These are phyloP conservation scores for Ceratocystis smalleyi DNA, from an alignment of 2,329 filamentous ascomycete genomes.

Conservation along the genomic window DNA sequence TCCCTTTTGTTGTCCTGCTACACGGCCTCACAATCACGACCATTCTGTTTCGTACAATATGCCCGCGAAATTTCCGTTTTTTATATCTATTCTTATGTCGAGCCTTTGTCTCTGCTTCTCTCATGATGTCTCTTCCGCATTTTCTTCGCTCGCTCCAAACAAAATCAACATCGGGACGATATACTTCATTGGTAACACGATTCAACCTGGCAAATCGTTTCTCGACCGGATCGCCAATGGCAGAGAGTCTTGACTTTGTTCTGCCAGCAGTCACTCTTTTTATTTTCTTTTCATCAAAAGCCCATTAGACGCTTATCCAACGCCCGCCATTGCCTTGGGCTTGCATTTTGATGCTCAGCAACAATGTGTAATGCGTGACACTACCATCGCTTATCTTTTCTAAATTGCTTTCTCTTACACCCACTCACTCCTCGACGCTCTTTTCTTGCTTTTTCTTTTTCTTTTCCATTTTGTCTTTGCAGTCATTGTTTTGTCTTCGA, in stretches of 20 bases:
- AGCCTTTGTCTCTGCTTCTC: background rate
- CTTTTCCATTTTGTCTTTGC: constrained; percentile 3
- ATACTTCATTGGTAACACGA: background rate
- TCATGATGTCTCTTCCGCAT: background rate
- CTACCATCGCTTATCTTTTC: background rate
- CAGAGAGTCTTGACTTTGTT: background rate
- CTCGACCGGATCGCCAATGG: too few species aligned
- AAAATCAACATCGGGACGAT: background rate
- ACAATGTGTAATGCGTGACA: background rate
- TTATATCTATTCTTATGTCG: background rate
- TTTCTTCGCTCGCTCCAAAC: background rate
- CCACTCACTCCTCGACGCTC: background rate
- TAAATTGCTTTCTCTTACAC: background rate
- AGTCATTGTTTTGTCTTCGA: background rate
- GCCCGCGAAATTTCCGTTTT: background rate
- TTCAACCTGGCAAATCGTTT: background rate
- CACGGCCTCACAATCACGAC: background rate
- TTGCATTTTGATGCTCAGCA: constrained; percentile 13
- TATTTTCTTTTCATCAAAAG: background rate
- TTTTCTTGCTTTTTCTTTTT: background rate
- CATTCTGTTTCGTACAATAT: background rate
- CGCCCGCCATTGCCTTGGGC: background rate
- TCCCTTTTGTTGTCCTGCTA: background rate
- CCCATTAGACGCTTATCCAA: background rate
- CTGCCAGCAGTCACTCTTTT: background rate